Evolutionary conservation across 1,284 basidiomycete genomes (phyloP), one percentile per base, ranked within the genome.

Genomic region (Dichomitus squalens): DNA sequence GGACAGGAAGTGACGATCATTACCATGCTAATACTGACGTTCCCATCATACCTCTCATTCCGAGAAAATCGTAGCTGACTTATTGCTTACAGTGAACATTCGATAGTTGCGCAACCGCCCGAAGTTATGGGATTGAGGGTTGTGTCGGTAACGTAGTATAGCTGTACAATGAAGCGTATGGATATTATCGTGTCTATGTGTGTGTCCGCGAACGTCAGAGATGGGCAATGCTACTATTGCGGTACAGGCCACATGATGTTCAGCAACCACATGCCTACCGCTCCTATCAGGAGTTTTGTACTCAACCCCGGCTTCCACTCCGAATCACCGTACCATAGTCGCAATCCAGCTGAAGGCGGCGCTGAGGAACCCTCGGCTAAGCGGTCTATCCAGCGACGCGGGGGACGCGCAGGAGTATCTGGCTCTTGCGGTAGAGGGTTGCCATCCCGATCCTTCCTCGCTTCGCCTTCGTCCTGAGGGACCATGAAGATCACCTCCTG

Each of bases 21-120:
- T 78, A 67, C 87, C 89, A 91, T 91, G 88, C 88, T 91, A 91
- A 91, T 91, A 81, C 88, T 91, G 88, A 90, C 75, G 58, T 70
- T 64, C 55, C 35, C n/a, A 18, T 5, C 14, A 8, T 40, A 60
- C 12, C 25, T 56, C 25, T 47, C 35, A 33, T 56, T 33, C 18
- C n/a, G 18, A 25, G 47, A 36, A 43, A 27, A 41, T 49, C 25
- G 8, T 20, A 1, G 18, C 41, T 48, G 27, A 53, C 20, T 8
- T 6, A 7, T 1, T 11, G 14, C 23, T 33, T 31, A 7, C 20
- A 38, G 49, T 18, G 18, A n/a, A 6, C 18, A 34, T 34, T 12
- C 8, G 4, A 3, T 43, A 7, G 4, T 46, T 23, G n/a, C 27
- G 11, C n/a, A n/a, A n/a, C n/a, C n/a, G n/a, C n/a, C n/a, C n/a